Percentiles rank a stretch among this genome's conserved stretches.
Evolutionary conservation across 2,329 filamentous ascomycete genomes (phyloP).

Genomic region (Claviceps africana): DNA sequence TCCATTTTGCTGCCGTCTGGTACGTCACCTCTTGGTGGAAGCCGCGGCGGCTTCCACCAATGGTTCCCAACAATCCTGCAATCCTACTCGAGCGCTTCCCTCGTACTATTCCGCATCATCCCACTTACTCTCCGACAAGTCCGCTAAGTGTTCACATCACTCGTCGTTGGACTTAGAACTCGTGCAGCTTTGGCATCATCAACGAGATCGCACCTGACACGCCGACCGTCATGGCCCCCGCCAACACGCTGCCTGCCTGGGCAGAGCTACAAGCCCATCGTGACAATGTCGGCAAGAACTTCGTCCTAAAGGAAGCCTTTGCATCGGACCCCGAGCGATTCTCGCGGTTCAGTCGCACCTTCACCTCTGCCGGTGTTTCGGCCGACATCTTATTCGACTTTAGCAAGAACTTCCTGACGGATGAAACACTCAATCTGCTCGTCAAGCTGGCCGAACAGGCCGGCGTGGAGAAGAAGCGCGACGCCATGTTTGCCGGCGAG

Average conservation of each 20-base stretch:
- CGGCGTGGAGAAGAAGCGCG: constrained; percentile 79
- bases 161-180: background rate
- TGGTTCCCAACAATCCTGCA: background rate
- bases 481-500: constrained; percentile 94
- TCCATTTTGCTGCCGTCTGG: background rate
- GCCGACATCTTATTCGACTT: constrained; percentile 94
- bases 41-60: background rate
- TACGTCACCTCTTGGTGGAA: background rate
- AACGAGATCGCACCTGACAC: background rate
- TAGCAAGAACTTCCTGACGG: constrained; percentile 95
- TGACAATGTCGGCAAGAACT: constrained; percentile 70
- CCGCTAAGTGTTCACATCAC: background rate
- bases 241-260: constrained; percentile 78
- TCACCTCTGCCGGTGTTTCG: constrained; percentile 67
- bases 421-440: constrained; percentile 78
- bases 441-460: constrained; percentile 86
- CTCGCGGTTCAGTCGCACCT: constrained; percentile 76
- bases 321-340: constrained; percentile 78
- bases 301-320: constrained; percentile 89
- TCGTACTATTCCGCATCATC: background rate
- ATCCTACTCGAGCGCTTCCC: background rate
- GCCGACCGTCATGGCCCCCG: constrained; percentile 53
- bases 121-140: background rate
- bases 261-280: constrained; percentile 83
- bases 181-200: background rate